These are phyloP conservation scores for Tilletia caries DNA, from an alignment of 1,284 basidiomycete species.

Conservation along the genomic window DNA sequence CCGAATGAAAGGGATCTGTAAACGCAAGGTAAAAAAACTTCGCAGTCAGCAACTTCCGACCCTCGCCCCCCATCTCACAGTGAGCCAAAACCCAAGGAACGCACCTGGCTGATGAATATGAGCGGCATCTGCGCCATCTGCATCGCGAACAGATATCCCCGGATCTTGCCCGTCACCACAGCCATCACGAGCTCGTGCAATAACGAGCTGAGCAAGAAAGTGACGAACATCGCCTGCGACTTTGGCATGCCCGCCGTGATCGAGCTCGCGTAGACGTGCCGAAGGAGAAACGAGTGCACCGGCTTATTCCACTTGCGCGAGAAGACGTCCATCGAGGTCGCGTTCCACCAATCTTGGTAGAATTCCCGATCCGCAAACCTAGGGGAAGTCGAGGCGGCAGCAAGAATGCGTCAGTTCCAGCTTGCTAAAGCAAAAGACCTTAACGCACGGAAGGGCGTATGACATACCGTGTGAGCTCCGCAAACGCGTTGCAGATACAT, in stretches of 20 bases:
- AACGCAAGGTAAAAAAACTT: background rate
- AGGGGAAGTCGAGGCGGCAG: background rate
- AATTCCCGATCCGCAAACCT: constrained; percentile 89
- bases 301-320: constrained; percentile 51
- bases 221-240: constrained; percentile 78
- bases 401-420: constrained; percentile 5
- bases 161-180: constrained; percentile 54
- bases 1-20: constrained; percentile 35
- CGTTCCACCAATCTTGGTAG: constrained; percentile 98
- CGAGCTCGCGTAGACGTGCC: constrained; percentile 84
- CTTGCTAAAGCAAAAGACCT: constrained; percentile 10
- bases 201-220: constrained; percentile 65
- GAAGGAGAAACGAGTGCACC: constrained; percentile 86
- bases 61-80: constrained; percentile 57
- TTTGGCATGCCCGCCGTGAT: constrained; percentile 72
- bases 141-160: constrained; percentile 51
- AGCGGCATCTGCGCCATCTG: constrained; percentile 88
- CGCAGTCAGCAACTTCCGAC: background rate
- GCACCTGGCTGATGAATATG: constrained; percentile 74
- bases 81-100: background rate
- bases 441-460: background rate
- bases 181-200: constrained; percentile 96
- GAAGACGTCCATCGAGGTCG: constrained; percentile 92
- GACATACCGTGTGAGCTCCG: constrained; percentile 67
- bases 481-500: constrained; percentile 89